Base-by-base conservation (phyloP, 345 rosid species). In the Diplotaxis tenuifolia region DNA sequence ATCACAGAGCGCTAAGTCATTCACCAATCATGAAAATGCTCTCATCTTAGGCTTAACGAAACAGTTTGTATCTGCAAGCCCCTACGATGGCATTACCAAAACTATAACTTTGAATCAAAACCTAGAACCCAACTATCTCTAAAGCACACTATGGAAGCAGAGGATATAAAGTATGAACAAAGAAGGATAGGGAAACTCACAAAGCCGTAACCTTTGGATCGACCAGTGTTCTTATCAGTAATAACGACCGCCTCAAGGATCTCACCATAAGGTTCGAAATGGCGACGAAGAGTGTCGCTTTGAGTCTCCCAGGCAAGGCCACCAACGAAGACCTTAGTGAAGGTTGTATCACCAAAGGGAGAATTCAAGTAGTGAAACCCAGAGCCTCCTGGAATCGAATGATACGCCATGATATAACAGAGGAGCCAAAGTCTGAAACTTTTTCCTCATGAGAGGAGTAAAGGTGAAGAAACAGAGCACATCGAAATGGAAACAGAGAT, bases 141-240 rank as follows among this genome's bases (percentile, higher is more conserved):
- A 23, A 23, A 23, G 25, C 45, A 38, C n/a, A 40, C 49, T 40
- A 40, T 12, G 49, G 16, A 40, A 40, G 49, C 49, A 40, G 49
- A 40, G 49, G 36, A 34, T 34, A 14, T 34, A 36, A 36, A 3
- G 11, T 2, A 53, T 27, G 5, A 64, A 62, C 62, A 21, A 62
- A 55, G 1, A 31, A 65, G 14, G 56, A 15, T 45, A 36, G 36
- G 36, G 70, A 77, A 60, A 88, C 98, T 89, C 90, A 94, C 98
- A 82, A 94, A 94, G 56, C 98, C 98, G 49, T 94, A 94, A 73
- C 98, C 98, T 83, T 88, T 94, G 80, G 98, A 94, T 70, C 98
- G 90, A 57, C 91, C 96, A 23, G 93, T 88, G 78, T 88, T 89
- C 85, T 94, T 94, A 73, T 94, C 98, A 16, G 88, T 68, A 81